These are phyloP conservation scores for Lindgomyces ingoldianus DNA, from an alignment of 495 filamentous ascomycete genomes.

Conservation along the genomic window DNA sequence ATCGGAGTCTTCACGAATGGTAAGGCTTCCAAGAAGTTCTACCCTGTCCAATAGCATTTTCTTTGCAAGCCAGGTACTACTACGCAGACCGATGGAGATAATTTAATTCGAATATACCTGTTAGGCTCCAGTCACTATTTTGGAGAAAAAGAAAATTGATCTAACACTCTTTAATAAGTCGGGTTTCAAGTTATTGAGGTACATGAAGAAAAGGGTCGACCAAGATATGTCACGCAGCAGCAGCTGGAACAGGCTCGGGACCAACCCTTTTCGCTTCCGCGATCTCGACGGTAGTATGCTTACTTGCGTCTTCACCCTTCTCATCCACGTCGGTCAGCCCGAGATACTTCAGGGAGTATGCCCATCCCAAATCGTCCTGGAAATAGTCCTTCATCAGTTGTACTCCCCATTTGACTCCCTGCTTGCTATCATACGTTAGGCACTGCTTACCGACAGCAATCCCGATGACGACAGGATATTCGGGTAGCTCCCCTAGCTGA, in stretches of 20 bases:
- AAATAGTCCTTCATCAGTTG: constrained; percentile 63
- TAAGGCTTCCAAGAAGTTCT: too few relatives aligned
- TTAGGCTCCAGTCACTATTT: too few relatives aligned
- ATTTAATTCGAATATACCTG: too few relatives aligned
- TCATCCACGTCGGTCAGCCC: constrained; percentile 30
- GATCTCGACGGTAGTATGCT: neutral
- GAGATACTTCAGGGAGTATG: constrained; percentile 19
- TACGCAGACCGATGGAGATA: too few relatives aligned
- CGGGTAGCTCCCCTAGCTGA: constrained; percentile 50
- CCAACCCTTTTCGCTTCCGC: neutral
- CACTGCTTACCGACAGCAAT: constrained; percentile 66
- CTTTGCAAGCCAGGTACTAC: too few relatives aligned
- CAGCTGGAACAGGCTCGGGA: neutral
- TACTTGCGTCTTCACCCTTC: neutral
- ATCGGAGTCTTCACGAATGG: too few relatives aligned
- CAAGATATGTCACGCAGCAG: neutral
- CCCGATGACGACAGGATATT: constrained; percentile 64
- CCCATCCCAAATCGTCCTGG: constrained; percentile 65
- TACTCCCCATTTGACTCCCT: constrained; percentile 56
- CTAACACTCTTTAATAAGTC: too few relatives aligned
- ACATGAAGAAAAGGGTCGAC: too few relatives aligned
- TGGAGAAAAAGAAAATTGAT: too few relatives aligned
- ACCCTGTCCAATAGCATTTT: too few relatives aligned
- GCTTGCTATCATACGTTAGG: constrained; percentile 56
- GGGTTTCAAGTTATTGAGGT: too few relatives aligned